These are phyloP conservation scores for Neurospora sp. DNA, from an alignment of 495 filamentous ascomycete species.

Conservation along the genomic window DNA sequence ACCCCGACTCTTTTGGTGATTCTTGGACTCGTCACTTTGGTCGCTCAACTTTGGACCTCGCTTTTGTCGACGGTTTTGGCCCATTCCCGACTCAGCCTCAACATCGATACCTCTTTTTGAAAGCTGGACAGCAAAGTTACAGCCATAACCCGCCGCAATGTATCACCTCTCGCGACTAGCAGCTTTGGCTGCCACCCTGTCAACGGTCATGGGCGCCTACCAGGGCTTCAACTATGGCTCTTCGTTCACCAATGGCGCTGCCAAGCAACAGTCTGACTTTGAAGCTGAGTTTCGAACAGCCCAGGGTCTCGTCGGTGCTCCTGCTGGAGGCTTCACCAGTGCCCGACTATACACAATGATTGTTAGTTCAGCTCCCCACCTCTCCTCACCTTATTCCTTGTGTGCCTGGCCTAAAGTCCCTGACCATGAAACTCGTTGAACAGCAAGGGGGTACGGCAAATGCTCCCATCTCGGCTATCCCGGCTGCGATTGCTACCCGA, in stretches of 20 bases:
- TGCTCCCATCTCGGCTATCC: conserved; percentile 57
- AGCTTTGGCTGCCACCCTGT: conserved; percentile 21
- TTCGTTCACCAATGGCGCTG: conserved; percentile 47
- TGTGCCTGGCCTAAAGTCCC: neutral
- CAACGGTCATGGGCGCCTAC: conserved; percentile 25
- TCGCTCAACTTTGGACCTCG: neutral
- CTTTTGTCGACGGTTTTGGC: neutral
- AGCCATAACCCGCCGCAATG: conserved; percentile 17
- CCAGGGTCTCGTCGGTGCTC: conserved; percentile 55
- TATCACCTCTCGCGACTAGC: conserved; percentile 13
- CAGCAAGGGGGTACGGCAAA: conserved; percentile 45
- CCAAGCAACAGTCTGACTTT: conserved; percentile 57
- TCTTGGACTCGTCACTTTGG: neutral
- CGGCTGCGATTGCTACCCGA: conserved; percentile 64
- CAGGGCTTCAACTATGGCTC: conserved; percentile 82
- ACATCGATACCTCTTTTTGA: neutral
- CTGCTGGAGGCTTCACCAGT: conserved; percentile 54
- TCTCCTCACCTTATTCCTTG: neutral
- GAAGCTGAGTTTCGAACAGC: conserved; percentile 60
- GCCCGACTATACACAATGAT: conserved; percentile 47
- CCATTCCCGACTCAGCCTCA: neutral
- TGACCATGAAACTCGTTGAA: neutral
- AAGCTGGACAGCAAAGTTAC: neutral
- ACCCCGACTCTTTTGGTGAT: neutral
- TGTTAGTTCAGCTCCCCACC: conserved; percentile 17